A percentile compares a stretch with the other conserved stretches of the same genome.
Conservation (phyloP, 2,329 filamentous ascomycete species). For the Esteya vermicola region DNA sequence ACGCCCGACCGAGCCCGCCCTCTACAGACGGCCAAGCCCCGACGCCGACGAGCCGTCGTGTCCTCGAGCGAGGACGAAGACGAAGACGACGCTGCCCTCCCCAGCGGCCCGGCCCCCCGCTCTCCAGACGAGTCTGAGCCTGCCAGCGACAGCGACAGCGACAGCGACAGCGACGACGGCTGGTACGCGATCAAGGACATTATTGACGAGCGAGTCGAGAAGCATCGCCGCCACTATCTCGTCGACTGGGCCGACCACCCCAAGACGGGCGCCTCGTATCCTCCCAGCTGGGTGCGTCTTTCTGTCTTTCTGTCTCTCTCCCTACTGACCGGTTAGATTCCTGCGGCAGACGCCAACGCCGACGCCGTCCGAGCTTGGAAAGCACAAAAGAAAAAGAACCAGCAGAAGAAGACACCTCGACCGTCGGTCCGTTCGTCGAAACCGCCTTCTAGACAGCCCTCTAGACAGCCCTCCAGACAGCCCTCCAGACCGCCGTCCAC, state of each 20-base stretch:
- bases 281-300: slow-evolving; percentile 34
- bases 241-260: slow-evolving; percentile 43
- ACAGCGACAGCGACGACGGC: not conserved
- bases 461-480: too few species aligned
- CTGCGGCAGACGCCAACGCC: slow-evolving; percentile 14
- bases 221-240: slow-evolving; percentile 25
- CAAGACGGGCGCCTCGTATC: slow-evolving; percentile 30
- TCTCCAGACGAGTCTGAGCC: not conserved
- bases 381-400: not conserved
- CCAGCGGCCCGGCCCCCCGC: not conserved
- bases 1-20: too few species aligned
- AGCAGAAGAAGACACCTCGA: not conserved
- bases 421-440: too few species aligned
- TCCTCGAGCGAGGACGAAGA: too few species aligned
- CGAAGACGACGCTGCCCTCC: not conserved
- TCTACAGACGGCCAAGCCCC: too few species aligned
- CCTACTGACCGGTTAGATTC: slow-evolving; percentile 3
- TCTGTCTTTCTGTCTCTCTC: not conserved
- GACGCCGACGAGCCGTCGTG: too few species aligned
- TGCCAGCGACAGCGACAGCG: not conserved
- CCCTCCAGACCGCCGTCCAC: too few species aligned
- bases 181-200: slow-evolving; percentile 22
- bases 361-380: slow-evolving; percentile 17
- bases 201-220: slow-evolving; percentile 19
- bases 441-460: not conserved